Evolutionary conservation across 2,329 filamentous ascomycete genomes (phyloP).

Genomic region (Lecanoromycetidae sp.): DNA sequence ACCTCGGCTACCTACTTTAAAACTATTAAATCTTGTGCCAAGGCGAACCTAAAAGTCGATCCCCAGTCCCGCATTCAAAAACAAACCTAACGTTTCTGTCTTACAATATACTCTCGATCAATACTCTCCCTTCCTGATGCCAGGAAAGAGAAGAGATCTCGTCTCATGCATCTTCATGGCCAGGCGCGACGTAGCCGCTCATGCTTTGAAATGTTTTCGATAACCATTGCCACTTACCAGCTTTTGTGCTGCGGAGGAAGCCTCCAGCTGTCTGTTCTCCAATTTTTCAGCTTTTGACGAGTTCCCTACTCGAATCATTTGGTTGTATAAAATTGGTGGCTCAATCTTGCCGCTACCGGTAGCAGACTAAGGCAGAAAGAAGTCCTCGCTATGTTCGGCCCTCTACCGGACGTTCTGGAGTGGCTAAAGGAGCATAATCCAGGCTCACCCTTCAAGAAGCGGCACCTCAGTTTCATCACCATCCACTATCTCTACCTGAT

Average conservation of each 20-base stretch:
- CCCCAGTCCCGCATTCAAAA: no score
- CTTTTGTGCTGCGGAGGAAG: not conserved
- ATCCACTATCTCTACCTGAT: slow-evolving; percentile 78
- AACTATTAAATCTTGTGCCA: no score
- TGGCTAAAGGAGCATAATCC: slow-evolving; percentile 16
- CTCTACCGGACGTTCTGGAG: slow-evolving; percentile 16
- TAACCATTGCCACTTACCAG: slow-evolving; percentile 2
- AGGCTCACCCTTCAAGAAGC: slow-evolving; percentile 29
- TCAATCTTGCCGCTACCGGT: not conserved
- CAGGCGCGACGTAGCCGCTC: no score
- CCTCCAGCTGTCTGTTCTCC: not conserved
- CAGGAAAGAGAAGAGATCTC: no score
- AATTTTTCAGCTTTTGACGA: not conserved
- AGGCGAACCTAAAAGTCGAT: no score
- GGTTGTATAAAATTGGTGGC: not conserved
- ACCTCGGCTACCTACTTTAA: no score
- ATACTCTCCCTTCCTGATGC: no score
- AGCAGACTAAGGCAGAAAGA: not conserved
- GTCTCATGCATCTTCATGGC: no score
- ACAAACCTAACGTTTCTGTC: no score
- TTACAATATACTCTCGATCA: no score
- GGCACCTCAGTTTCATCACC: slow-evolving; percentile 70
- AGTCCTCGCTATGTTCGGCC: slow-evolving; percentile 15
- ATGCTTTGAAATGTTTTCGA: no score
- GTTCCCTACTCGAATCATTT: not conserved